A percentile compares a stretch with the other conserved stretches of the same genome.
Evolutionary conservation across 2,329 filamentous ascomycete genomes (phyloP).

Genomic region (Penicillium sp.): DNA sequence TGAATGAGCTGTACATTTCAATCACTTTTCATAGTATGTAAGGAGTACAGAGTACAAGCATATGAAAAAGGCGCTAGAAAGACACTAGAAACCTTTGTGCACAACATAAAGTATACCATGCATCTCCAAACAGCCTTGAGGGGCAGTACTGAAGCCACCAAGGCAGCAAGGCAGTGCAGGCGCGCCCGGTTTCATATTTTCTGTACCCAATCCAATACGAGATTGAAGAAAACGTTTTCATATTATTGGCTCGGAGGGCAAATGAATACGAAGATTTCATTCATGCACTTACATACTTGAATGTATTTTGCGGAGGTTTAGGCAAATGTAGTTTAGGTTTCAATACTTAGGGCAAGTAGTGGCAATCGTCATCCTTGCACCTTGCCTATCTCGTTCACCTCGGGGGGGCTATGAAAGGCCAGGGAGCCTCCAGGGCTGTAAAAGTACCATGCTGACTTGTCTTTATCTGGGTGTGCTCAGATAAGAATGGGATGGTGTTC

Average conservation of each 20-base stretch:
- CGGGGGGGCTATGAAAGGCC: not conserved
- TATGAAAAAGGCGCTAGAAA: not conserved
- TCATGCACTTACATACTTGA: not conserved
- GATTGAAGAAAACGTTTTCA: not conserved
- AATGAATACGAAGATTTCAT: not conserved
- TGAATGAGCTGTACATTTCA: not conserved
- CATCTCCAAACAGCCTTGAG: not conserved
- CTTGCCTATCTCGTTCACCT: not conserved
- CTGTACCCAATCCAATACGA: not conserved
- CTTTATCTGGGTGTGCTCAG: not conserved
- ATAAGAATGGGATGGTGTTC: not conserved
- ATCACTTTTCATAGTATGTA: not conserved
- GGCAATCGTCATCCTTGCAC: not conserved
- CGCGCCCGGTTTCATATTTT: conserved; percentile 1
- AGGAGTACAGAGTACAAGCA: not conserved
- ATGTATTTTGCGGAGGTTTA: not conserved
- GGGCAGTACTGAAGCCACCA: not conserved
- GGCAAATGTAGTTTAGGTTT: not conserved
- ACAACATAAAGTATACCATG: not conserved
- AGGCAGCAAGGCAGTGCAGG: conserved; percentile 5
- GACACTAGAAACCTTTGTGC: not conserved
- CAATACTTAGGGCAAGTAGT: not conserved
- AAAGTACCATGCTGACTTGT: not conserved
- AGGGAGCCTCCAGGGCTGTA: too few species aligned
- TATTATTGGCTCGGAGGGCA: not conserved